Conservation (phyloP, 1,284 basidiomycete genomes). For the Malassezia furfur region DNA sequence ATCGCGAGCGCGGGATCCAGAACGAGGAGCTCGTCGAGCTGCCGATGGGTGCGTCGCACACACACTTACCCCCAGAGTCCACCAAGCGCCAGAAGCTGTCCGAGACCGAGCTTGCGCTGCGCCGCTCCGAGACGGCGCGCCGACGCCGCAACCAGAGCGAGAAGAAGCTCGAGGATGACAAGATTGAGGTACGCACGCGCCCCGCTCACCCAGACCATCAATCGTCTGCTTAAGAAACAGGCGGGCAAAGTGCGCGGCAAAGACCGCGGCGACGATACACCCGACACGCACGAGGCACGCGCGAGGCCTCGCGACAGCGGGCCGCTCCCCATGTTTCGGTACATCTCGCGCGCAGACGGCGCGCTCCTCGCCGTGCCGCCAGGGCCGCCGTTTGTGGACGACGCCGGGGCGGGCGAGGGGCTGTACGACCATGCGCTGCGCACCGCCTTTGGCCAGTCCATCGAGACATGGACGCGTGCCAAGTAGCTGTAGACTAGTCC, state of each 20-base stretch:
- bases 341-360: slow-evolving; percentile 15
- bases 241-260: slow-evolving; percentile 28
- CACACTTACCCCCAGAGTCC: slow-evolving; percentile 1
- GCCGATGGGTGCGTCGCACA: slow-evolving; percentile 23
- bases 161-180: slow-evolving; percentile 84
- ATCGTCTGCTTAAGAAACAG: slow-evolving; percentile 71
- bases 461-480: slow-evolving; percentile 2
- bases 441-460: slow-evolving; percentile 6
- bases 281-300: slow-evolving; percentile 4
- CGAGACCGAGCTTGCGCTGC: slow-evolving; percentile 68
- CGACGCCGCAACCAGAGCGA: slow-evolving; percentile 75
- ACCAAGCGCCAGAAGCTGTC: slow-evolving; percentile 59
- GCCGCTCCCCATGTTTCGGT: slow-evolving; percentile 19
- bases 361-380: slow-evolving; percentile 14
- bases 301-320: slow-evolving; percentile 5
- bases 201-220: slow-evolving; percentile 60
- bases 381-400: slow-evolving; percentile 8
- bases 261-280: slow-evolving; percentile 6
- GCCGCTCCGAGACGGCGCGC: slow-evolving; percentile 72
- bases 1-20: slow-evolving; percentile 20
- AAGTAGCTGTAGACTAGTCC: neutral
- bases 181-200: slow-evolving; percentile 52
- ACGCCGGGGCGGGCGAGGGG: slow-evolving; percentile 1
- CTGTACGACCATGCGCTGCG: slow-evolving; percentile 15
- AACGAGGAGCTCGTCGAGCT: slow-evolving; percentile 29